Base-by-base conservation (phyloP, 2,329 filamentous ascomycete genomes). In the Coniochaeta prunicola region DNA sequence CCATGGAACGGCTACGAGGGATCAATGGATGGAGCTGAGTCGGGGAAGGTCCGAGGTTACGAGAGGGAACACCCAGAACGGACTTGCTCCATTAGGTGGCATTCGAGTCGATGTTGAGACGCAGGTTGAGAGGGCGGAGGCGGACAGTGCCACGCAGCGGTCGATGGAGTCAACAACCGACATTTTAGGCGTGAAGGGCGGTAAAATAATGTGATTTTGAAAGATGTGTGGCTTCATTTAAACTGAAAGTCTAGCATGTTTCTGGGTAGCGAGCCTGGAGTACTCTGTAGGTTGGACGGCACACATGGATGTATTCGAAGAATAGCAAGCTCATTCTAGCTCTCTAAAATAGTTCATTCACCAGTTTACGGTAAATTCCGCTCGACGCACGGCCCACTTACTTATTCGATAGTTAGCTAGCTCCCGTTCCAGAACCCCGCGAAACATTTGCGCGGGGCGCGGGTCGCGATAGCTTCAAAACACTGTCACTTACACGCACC, bases 101-200 rank as follows among this genome's bases (percentile, higher is more conserved):
- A 55, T 55, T 7, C 19, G 53, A 17, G 53, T 55, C 4, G 53
- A 55, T 55, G 53, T 55, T 15, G 53, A 55, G 19, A 55, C 53
- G n/a, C 19, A 33, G 28, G n/a, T 55, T 17, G 30, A 36, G 33
- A 55, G 30, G 53, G 53, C n/a, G 3, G 30, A 55, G 12, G 31
- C 13, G 28, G 53, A 36, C 6, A 28, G 19, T 10, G 5, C 5
- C 19, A 55, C 53, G 8, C 53, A 33, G 53, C 21, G 53, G n/a
- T 33, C 28, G 19, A 55, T 33, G 17, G 30, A 33, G 17, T 55
- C 53, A 3, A 55, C 53, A 13, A 55, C 12, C 26, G 53, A 55
- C 9, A 55, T 55, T 9, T n/a, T 55, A 9, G 30, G 53, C 7
- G 17, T 12, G n/a, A 55, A 55, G 53, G 30, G n/a, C 8, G 53